These are phyloP conservation scores for Aspergillus brunneoviolaceus DNA, from an alignment of 2,329 filamentous ascomycete genomes.

Conservation along the genomic window DNA sequence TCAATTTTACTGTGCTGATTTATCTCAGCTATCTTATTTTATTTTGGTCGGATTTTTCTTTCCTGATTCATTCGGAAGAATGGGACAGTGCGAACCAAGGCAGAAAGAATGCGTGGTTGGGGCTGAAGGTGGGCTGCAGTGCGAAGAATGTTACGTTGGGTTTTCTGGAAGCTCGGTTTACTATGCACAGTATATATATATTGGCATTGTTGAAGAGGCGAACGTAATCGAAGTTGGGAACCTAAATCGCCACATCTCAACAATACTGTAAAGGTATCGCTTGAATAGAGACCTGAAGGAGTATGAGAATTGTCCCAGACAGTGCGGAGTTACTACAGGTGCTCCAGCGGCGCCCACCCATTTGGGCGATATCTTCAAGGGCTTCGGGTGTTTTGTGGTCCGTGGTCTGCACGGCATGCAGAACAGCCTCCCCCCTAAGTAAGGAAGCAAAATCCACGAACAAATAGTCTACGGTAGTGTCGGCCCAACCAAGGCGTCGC, in stretches of 20 bases:
- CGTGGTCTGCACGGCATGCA: not conserved
- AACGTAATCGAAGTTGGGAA: not conserved
- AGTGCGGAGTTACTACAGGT: too few species aligned
- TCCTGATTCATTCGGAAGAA: not conserved
- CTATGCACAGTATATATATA: not conserved
- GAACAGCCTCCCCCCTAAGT: not conserved
- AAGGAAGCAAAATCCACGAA: constrained; percentile 1
- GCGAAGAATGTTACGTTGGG: not conserved
- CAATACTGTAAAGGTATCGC: not conserved
- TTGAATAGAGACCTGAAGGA: too few species aligned
- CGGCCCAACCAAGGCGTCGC: constrained; percentile 3
- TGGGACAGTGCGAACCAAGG: not conserved
- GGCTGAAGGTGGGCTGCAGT: not conserved
- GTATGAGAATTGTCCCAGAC: too few species aligned
- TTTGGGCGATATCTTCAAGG: not conserved
- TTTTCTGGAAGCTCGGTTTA: not conserved
- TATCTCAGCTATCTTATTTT: too few species aligned
- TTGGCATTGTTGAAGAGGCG: not conserved
- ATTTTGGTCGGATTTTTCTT: too few species aligned
- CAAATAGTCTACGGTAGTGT: not conserved
- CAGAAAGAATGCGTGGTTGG: not conserved
- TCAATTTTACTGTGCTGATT: not conserved
- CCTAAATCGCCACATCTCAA: not conserved
- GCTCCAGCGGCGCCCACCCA: not conserved
- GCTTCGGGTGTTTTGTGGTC: not conserved